phyloP scores from a whole-genome alignment of 495 filamentous ascomycete species.

The Penicillium coffeae region DNA sequence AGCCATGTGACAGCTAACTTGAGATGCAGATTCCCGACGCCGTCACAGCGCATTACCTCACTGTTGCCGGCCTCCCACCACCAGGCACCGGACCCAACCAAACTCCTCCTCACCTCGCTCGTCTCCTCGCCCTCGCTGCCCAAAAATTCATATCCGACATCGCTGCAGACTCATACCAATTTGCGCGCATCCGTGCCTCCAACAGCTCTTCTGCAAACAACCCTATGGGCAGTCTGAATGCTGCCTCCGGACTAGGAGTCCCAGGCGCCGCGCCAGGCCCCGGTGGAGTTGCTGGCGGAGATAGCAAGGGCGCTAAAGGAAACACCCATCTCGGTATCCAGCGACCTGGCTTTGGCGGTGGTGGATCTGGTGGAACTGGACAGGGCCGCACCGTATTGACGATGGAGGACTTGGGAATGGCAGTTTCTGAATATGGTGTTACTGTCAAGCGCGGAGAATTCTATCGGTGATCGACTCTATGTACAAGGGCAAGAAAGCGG shows the following conservation, averaged over 20 bases:
- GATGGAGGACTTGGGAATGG: slow-evolving; percentile 98
- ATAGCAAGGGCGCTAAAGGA: slow-evolving; percentile 61
- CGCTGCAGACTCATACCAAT: slow-evolving; percentile 96
- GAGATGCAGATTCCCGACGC: slow-evolving; percentile 83
- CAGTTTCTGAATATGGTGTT: slow-evolving; percentile 93
- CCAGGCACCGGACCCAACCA: slow-evolving; percentile 74
- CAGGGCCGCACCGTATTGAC: slow-evolving; percentile 93
- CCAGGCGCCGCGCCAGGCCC: slow-evolving; percentile 53
- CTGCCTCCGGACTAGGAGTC: slow-evolving; percentile 66
- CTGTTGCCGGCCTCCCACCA: slow-evolving; percentile 86
- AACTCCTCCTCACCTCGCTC: slow-evolving; percentile 82
- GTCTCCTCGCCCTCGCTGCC: slow-evolving; percentile 89
- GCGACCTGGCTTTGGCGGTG: slow-evolving; percentile 86
- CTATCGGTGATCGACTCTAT: slow-evolving; percentile 61
- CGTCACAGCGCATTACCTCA: slow-evolving; percentile 96
- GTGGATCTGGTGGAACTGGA: slow-evolving; percentile 77
- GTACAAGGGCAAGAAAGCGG: neutral
- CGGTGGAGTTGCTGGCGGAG: slow-evolving; percentile 48
- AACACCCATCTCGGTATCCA: slow-evolving; percentile 75
- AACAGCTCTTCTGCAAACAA: slow-evolving; percentile 82
- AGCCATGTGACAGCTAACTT: slow-evolving; percentile 14
- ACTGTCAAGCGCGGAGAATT: slow-evolving; percentile 97
- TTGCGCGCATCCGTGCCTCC: slow-evolving; percentile 86
- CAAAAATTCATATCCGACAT: slow-evolving; percentile 98
- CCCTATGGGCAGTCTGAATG: slow-evolving; percentile 80